phyloP scores from a whole-genome alignment of 805 yeast species.

The Nematodospora valgi region DNA sequence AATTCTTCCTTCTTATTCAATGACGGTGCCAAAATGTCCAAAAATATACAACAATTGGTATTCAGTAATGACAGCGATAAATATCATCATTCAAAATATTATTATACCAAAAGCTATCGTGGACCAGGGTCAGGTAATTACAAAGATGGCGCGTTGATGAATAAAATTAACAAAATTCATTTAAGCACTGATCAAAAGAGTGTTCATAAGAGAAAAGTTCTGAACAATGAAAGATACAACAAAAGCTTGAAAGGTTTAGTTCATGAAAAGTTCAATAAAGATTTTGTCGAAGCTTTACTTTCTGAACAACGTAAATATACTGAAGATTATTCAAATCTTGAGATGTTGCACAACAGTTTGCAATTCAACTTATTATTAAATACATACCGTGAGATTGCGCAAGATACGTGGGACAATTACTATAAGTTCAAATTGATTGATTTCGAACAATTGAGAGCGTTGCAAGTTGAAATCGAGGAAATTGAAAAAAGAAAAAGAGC shows the following conservation, averaged over 20 bases:
- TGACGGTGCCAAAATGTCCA: slow-evolving; percentile 26
- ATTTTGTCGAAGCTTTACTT: slow-evolving; percentile 27
- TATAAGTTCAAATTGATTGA: slow-evolving; percentile 37
- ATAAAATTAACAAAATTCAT: slow-evolving; percentile 35
- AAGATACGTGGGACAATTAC: slow-evolving; percentile 38
- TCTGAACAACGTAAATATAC: slow-evolving; percentile 26
- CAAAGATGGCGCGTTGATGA: slow-evolving; percentile 41
- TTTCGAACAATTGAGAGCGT: slow-evolving; percentile 31
- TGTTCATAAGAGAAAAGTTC: slow-evolving; percentile 7
- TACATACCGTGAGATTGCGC: slow-evolving; percentile 36
- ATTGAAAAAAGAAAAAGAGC: slow-evolving; percentile 11
- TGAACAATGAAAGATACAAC: slow-evolving; percentile 12
- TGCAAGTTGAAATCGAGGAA: slow-evolving; percentile 12
- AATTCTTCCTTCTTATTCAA: slow-evolving; percentile 21
- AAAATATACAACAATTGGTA: slow-evolving; percentile 33
- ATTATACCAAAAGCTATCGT: slow-evolving; percentile 36
- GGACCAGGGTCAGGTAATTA: slow-evolving; percentile 47
- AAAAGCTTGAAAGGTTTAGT: slow-evolving; percentile 35
- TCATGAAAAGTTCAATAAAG: slow-evolving; percentile 30
- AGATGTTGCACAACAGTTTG: slow-evolving; percentile 41
- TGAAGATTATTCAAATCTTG: slow-evolving; percentile 37
- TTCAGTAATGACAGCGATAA: slow-evolving; percentile 35
- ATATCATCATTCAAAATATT: slow-evolving; percentile 34
- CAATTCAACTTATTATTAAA: slow-evolving; percentile 39
- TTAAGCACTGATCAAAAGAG: slow-evolving; percentile 13